Conservation (phyloP, 148 eudicot species). For the Drosera capensis region DNA sequence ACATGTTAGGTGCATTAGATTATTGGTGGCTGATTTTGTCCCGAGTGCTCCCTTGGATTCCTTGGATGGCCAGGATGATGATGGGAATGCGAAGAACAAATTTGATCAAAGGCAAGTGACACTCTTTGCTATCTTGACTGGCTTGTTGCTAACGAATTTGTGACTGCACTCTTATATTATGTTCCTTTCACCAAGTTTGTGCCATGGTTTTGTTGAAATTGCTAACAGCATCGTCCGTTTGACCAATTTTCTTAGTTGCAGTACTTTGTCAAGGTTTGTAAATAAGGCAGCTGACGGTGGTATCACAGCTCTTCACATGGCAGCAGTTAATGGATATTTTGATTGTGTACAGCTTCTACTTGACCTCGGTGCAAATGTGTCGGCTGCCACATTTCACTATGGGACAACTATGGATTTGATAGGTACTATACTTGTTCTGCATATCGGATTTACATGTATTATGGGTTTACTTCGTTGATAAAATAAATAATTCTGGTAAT, state of each 20-base stretch:
- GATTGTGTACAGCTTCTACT: constrained; percentile 85
- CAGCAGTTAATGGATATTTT: constrained; percentile 81
- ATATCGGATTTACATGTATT: not conserved
- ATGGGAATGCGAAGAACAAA: constrained; percentile 36
- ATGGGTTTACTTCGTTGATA: not conserved
- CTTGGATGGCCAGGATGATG: constrained; percentile 21
- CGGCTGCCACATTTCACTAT: constrained; percentile 88
- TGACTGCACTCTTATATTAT: not conserved
- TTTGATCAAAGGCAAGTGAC: constrained; percentile 23
- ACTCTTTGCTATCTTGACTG: not conserved
- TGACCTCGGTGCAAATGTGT: constrained; percentile 79
- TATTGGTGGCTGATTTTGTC: constrained; percentile 82
- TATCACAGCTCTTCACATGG: constrained; percentile 97
- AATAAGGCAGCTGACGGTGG: constrained; percentile 98
- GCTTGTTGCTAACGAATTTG: constrained; percentile 1
- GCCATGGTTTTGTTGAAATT: constrained; percentile 1
- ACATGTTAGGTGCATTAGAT: constrained; percentile 73
- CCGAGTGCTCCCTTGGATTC: constrained; percentile 72
- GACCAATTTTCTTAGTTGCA: constrained; percentile 17
- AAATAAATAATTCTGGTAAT: not conserved
- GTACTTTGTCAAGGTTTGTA: constrained; percentile 76
- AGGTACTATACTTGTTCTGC: constrained; percentile 28
- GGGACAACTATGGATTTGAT: constrained; percentile 97
- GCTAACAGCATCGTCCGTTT: not conserved
- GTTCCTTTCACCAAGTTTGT: not conserved